These are phyloP conservation scores for Plasmopara halstedii DNA, from an alignment of 352 stramenopile genomes.

Conservation along the genomic window DNA sequence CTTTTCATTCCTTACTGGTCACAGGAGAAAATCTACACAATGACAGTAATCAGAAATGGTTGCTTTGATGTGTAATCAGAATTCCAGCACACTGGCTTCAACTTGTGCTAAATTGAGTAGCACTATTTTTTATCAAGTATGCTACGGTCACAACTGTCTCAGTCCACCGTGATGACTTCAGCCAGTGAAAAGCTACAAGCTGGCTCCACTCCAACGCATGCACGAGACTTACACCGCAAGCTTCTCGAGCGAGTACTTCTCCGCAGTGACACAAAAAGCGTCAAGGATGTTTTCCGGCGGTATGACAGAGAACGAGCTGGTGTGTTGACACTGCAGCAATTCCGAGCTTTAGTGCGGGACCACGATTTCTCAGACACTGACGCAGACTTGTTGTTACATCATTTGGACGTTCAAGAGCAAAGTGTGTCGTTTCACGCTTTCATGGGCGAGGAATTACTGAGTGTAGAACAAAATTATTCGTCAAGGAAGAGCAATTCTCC, in stretches of 20 bases:
- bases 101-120: slow-evolving; percentile 12
- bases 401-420: slow-evolving; percentile 28
- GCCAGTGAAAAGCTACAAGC: not conserved
- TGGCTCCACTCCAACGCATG: slow-evolving; percentile 1
- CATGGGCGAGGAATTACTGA: slow-evolving; percentile 29
- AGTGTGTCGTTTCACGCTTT: slow-evolving; percentile 52
- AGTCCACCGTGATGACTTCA: slow-evolving; percentile 6
- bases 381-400: slow-evolving; percentile 38
- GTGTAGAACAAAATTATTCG: slow-evolving; percentile 34
- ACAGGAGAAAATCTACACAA: too few relatives aligned
- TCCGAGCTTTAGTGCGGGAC: slow-evolving; percentile 43
- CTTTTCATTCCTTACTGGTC: too few relatives aligned
- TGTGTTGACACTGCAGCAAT: slow-evolving; percentile 36
- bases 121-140: slow-evolving; percentile 10
- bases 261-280: slow-evolving; percentile 39
- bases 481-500: slow-evolving; percentile 7
- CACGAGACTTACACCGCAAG: slow-evolving; percentile 44
- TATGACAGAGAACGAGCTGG: slow-evolving; percentile 47
- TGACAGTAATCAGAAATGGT: too few relatives aligned
- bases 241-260: slow-evolving; percentile 51
- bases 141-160: not conserved
- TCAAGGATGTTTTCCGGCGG: slow-evolving; percentile 62
- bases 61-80: too few relatives aligned
- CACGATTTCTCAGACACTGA: slow-evolving; percentile 45
- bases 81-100: slow-evolving; percentile 11